phyloP scores from a whole-genome alignment of 192 early-diverging fungal genomes.

The Podochytrium sp. region DNA sequence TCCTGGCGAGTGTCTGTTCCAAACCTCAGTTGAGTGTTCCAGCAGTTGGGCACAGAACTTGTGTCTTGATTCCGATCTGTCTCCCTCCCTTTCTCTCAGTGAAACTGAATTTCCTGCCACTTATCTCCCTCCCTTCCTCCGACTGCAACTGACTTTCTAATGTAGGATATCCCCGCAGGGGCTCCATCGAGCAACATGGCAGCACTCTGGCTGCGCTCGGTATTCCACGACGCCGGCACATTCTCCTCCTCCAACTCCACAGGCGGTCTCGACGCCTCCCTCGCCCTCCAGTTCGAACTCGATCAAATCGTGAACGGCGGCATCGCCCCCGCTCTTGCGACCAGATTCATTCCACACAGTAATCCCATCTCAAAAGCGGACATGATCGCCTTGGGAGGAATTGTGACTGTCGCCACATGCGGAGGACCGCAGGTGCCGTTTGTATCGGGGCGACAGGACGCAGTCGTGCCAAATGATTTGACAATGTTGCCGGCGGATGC shows the following conservation, averaged over 20 bases:
- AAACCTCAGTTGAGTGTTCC: background rate
- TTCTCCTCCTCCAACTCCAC: constrained; percentile 2
- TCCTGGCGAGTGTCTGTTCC: constrained; percentile 20
- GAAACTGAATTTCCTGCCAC: no score
- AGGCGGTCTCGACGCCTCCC: constrained; percentile 32
- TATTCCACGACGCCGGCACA: constrained; percentile 40
- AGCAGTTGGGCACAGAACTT: no score
- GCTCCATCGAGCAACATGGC: constrained; percentile 41
- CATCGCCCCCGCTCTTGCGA: constrained; percentile 26
- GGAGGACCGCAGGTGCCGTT: constrained; percentile 34
- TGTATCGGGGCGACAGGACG: constrained; percentile 6
- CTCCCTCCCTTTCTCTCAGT: no score
- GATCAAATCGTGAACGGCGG: constrained; percentile 3
- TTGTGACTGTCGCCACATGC: constrained; percentile 29
- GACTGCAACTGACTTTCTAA: no score
- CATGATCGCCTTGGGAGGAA: constrained; percentile 33
- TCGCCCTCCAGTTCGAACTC: background rate
- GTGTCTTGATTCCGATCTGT: no score
- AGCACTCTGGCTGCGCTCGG: constrained; percentile 41
- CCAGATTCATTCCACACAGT: background rate
- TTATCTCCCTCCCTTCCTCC: no score
- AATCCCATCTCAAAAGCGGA: constrained; percentile 33
- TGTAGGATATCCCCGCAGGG: constrained; percentile 14
- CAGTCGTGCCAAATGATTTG: background rate
- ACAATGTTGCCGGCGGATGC: constrained; percentile 12